phyloP scores from a whole-genome alignment of 495 filamentous ascomycete genomes.

The Cercophora samala region DNA sequence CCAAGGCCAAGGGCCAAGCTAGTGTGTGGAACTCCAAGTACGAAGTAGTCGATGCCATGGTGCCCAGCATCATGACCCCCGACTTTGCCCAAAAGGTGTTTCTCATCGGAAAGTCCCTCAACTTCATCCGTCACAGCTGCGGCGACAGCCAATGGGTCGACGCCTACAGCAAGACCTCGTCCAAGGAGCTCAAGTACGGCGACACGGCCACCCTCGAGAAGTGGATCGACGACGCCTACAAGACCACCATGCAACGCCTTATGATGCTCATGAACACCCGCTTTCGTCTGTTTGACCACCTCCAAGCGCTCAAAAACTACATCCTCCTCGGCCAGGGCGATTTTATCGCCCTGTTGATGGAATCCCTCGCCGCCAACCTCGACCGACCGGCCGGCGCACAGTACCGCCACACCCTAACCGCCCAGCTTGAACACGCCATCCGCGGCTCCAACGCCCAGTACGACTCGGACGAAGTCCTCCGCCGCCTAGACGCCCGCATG shows the following conservation, averaged over 20 bases:
- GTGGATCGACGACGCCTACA: conserved; percentile 96
- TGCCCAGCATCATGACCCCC: conserved; percentile 85
- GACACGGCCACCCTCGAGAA: conserved; percentile 87
- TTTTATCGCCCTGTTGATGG: conserved; percentile 97
- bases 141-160: conserved; percentile 94
- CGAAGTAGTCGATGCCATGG: conserved; percentile 76
- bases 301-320: conserved; percentile 90
- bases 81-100: conserved; percentile 96
- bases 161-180: conserved; percentile 88
- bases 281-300: conserved; percentile 89
- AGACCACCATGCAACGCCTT: conserved; percentile 93
- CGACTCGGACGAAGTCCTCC: conserved; percentile 87
- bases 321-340: conserved; percentile 93
- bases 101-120: conserved; percentile 93
- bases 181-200: conserved; percentile 88
- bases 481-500: conserved; percentile 92
- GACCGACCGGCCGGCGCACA: conserved; percentile 94
- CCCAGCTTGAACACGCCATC: conserved; percentile 95
- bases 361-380: conserved; percentile 84
- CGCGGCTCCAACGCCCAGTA: conserved; percentile 96
- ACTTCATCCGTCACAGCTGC: conserved; percentile 96
- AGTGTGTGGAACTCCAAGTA: conserved; percentile 99
- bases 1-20: conserved; percentile 65
- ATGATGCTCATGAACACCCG: conserved; percentile 90
- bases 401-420: conserved; percentile 92